Conservation (phyloP, 2,329 filamentous ascomycete species). For the Fusarium compactum region DNA sequence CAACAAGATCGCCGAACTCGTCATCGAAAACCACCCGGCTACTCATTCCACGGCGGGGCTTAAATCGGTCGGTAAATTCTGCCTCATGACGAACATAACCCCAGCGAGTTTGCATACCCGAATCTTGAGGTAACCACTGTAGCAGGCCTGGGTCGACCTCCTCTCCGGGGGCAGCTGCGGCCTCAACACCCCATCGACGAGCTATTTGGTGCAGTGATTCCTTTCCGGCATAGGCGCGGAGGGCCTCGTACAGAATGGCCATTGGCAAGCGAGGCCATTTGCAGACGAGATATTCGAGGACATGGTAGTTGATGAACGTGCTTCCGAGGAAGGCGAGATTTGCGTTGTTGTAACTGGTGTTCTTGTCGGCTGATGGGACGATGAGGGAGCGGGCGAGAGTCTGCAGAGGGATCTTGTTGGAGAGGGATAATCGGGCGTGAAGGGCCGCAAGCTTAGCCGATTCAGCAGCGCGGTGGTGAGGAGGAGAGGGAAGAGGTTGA, state of each 20-base stretch:
- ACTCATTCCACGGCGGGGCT: conserved; percentile 75
- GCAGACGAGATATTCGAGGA: conserved; percentile 87
- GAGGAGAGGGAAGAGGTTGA: conserved; percentile 74
- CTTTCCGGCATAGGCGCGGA: conserved; percentile 85
- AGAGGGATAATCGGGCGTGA: conserved; percentile 87
- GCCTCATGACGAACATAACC: conserved; percentile 66
- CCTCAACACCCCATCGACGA: conserved; percentile 91
- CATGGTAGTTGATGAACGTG: conserved; percentile 88
- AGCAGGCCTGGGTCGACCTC: conserved; percentile 94
- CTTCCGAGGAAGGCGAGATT: conserved; percentile 84
- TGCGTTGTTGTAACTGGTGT: conserved; percentile 87
- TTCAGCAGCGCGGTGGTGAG: conserved; percentile 71
- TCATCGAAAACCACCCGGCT: conserved; percentile 85
- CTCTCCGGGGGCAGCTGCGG: conserved; percentile 84
- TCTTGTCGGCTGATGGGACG: conserved; percentile 84
- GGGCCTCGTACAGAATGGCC: conserved; percentile 85
- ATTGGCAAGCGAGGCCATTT: conserved; percentile 92
- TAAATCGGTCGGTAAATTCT: conserved; percentile 55
- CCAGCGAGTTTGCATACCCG: conserved; percentile 61
- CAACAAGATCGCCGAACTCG: conserved; percentile 77
- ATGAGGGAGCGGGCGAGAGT: conserved; percentile 88
- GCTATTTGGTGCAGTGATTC: conserved; percentile 80
- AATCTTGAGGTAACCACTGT: conserved; percentile 74
- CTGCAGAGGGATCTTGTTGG: conserved; percentile 83
- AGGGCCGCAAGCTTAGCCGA: conserved; percentile 94